Evolutionary conservation across 768 basidiomycete species (phyloP).

Genomic region (Mycena chlorophos): DNA sequence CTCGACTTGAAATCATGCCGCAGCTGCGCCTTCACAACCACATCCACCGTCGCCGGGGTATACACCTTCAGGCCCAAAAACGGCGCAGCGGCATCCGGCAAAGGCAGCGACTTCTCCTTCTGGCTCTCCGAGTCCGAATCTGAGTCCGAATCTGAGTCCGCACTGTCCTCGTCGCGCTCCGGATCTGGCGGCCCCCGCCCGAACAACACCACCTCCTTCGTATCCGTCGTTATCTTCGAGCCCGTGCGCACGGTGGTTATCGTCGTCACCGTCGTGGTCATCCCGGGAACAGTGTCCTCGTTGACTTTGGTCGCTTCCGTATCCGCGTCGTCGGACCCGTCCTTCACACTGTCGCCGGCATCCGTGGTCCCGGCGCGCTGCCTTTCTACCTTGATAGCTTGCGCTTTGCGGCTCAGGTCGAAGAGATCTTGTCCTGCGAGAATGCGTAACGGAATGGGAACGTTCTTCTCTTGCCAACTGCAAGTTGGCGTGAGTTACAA

Average conservation of each 20-base stretch:
- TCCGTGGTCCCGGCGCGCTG: not conserved
- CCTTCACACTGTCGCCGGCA: not conserved
- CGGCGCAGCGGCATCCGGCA: constrained; percentile 6
- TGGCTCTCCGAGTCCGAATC: constrained; percentile 6
- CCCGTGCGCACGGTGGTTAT: constrained; percentile 6
- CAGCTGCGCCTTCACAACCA: constrained; percentile 24
- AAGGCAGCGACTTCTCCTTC: not conserved
- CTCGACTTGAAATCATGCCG: constrained; percentile 19
- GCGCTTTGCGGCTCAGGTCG: constrained; percentile 11
- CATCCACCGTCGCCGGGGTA: constrained; percentile 17
- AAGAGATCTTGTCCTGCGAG: constrained; percentile 16
- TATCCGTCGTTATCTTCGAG: constrained; percentile 11
- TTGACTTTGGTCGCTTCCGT: not conserved
- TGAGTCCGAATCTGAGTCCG: not conserved
- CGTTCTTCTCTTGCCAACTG: constrained; percentile 6
- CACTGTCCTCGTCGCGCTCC: not conserved
- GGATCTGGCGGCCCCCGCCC: not conserved
- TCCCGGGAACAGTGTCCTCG: not conserved
- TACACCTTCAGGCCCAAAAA: constrained; percentile 26
- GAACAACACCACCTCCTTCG: constrained; percentile 18
- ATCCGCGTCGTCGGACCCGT: not conserved
- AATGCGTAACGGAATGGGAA: constrained; percentile 11
- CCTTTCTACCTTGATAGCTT: constrained; percentile 1
- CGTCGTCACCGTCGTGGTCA: constrained; percentile 15
- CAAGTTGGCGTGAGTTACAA: not conserved